Evolutionary conservation across 805 yeast genomes (phyloP).

Genomic region (Lipomyces sp.): DNA sequence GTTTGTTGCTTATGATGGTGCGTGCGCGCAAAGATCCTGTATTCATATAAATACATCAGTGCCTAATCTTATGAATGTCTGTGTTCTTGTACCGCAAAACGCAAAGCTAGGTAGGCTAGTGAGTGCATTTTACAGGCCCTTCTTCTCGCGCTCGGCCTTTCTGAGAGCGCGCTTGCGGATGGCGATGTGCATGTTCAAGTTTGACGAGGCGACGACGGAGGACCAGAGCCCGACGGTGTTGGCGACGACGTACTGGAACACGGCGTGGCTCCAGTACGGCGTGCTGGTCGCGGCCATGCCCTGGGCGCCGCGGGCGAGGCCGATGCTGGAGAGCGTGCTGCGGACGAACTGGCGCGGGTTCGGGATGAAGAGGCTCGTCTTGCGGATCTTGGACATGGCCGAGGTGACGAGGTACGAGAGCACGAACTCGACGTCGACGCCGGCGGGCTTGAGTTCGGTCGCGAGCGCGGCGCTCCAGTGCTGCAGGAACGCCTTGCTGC

Average conservation of each 20-base stretch:
- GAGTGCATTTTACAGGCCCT: conserved; percentile 18
- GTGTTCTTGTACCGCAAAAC: no score
- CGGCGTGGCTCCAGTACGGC: conserved; percentile 92
- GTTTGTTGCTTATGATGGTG: no score
- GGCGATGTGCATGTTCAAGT: conserved; percentile 70
- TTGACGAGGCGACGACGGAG: conserved; percentile 61
- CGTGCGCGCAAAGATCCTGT: no score
- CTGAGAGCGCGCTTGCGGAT: conserved; percentile 80
- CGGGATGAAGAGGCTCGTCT: conserved; percentile 73
- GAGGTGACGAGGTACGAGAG: conserved; percentile 89
- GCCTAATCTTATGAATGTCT: no score
- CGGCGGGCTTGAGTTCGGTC: conserved; percentile 66
- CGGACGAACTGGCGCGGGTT: conserved; percentile 74
- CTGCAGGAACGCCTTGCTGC: conserved; percentile 93
- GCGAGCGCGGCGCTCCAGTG: conserved; percentile 88
- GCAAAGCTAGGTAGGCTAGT: no score
- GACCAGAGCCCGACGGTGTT: conserved; percentile 80
- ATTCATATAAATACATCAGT: no score
- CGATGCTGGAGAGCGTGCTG: conserved; percentile 65
- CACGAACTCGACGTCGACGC: conserved; percentile 81
- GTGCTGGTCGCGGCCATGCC: conserved; percentile 72
- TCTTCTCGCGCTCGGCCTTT: conserved; percentile 51
- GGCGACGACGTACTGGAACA: conserved; percentile 51
- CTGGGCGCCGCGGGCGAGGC: conserved; percentile 89
- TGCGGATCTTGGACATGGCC: conserved; percentile 90